Evolutionary conservation across 1,284 basidiomycete genomes (phyloP).

Genomic region (Trichosporon asahii): DNA sequence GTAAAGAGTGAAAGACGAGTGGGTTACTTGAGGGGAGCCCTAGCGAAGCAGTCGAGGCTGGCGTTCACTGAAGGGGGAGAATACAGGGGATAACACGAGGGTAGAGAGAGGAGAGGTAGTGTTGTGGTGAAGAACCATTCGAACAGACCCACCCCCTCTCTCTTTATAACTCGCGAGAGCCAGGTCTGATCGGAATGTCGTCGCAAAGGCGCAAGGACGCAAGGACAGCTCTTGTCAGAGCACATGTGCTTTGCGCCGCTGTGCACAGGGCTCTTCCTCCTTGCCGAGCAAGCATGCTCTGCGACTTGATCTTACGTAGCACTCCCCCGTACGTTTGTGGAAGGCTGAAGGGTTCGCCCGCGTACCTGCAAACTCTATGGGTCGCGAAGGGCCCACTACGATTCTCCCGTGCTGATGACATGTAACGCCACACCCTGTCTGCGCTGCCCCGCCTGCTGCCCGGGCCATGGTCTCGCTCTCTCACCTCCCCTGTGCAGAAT

Average conservation of each 20-base stretch:
- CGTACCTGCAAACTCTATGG: conserved; percentile 3
- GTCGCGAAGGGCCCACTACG: not conserved
- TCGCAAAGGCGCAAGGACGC: not conserved
- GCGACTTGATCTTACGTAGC: not conserved
- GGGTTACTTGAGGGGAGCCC: not conserved
- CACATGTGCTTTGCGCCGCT: not conserved
- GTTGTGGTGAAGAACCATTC: not conserved
- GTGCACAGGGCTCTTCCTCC: not conserved
- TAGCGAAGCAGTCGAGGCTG: conserved; percentile 7
- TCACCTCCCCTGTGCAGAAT: no score
- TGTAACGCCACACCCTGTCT: conserved; percentile 4
- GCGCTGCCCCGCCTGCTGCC: not conserved
- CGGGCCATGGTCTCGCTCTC: not conserved
- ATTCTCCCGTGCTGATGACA: not conserved
- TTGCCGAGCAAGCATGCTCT: not conserved
- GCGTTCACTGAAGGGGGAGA: conserved; percentile 5
- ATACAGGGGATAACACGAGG: not conserved
- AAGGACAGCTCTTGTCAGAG: not conserved
- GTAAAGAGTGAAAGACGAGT: conserved; percentile 2
- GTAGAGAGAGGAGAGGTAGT: not conserved
- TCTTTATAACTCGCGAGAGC: not conserved
- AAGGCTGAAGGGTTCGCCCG: not conserved
- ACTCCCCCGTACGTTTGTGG: not conserved
- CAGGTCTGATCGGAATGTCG: not conserved
- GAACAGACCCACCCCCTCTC: not conserved